Conservation (phyloP, 768 basidiomycete species). For the Lyophyllum decastes region DNA sequence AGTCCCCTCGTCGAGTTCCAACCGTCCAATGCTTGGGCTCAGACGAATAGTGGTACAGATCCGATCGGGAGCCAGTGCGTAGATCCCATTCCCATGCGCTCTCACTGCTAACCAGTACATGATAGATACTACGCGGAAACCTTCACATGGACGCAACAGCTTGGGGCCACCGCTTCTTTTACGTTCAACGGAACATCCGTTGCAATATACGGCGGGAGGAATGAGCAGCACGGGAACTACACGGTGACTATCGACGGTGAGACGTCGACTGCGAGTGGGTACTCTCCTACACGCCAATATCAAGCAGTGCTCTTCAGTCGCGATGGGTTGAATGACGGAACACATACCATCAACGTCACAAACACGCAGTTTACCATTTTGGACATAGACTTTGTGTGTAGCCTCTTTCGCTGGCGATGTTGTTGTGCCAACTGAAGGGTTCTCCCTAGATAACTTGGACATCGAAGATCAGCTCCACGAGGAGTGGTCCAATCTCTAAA, state of each 20-base stretch:
- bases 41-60: conserved; percentile 15
- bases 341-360: conserved; percentile 29
- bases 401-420: not conserved
- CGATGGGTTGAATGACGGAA: conserved; percentile 24
- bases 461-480: conserved; percentile 10
- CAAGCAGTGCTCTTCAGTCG: conserved; percentile 31
- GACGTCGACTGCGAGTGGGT: conserved; percentile 19
- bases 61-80: conserved; percentile 11
- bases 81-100: not conserved
- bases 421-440: not conserved
- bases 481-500: conserved; percentile 2
- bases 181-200: conserved; percentile 39
- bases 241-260: conserved; percentile 30
- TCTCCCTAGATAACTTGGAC: conserved; percentile 21
- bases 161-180: conserved; percentile 29
- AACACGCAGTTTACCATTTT: conserved; percentile 18
- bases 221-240: conserved; percentile 36
- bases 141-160: conserved; percentile 30
- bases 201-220: conserved; percentile 37
- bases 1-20: conserved; percentile 26
- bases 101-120: not conserved
- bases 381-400: conserved; percentile 37
- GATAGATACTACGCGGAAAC: conserved; percentile 38
- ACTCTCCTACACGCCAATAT: conserved; percentile 18
- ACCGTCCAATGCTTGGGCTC: conserved; percentile 21